A percentile compares a stretch with the other conserved stretches of the same genome.
Conservation (phyloP, 805 yeast species). For the Saturnispora serradocipensis region DNA sequence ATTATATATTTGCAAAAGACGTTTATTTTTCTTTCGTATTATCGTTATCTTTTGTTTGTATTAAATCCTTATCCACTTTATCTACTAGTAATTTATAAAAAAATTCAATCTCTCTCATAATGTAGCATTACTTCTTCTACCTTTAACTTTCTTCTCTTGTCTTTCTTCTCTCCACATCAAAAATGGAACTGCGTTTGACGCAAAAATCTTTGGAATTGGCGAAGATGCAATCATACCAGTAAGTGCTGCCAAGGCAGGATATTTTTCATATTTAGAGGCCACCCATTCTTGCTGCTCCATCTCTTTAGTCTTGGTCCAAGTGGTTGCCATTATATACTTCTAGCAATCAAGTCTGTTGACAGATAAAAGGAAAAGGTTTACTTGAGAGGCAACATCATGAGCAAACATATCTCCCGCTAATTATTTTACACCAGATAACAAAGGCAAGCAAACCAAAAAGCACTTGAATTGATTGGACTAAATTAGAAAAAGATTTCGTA, state of each 20-base stretch:
- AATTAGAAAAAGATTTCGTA: background rate
- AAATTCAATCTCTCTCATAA: background rate
- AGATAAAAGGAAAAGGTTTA: background rate
- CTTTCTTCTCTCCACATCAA: constrained; percentile 38
- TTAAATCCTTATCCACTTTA: background rate
- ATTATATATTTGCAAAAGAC: background rate
- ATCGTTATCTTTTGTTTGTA: background rate
- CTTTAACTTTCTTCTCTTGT: constrained; percentile 20
- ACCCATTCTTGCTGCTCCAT: constrained; percentile 41
- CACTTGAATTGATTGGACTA: background rate
- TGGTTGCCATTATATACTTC: constrained; percentile 9
- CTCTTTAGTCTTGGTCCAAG: constrained; percentile 26
- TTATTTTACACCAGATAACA: background rate
- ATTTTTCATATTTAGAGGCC: constrained; percentile 37
- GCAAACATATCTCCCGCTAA: background rate
- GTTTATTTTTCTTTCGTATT: background rate
- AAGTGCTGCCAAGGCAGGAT: constrained; percentile 49
- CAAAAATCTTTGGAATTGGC: constrained; percentile 48
- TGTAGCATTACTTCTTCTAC: constrained; percentile 8
- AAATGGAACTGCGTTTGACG: constrained; percentile 53
- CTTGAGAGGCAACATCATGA: background rate
- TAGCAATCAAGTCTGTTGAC: background rate
- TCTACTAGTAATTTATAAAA: background rate
- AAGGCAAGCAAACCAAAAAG: background rate
- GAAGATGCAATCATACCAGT: constrained; percentile 51